A percentile compares a stretch with the other conserved stretches of the same genome.
Conservation (phyloP, 305 asterid species). For the Fraxinus platypoda region DNA sequence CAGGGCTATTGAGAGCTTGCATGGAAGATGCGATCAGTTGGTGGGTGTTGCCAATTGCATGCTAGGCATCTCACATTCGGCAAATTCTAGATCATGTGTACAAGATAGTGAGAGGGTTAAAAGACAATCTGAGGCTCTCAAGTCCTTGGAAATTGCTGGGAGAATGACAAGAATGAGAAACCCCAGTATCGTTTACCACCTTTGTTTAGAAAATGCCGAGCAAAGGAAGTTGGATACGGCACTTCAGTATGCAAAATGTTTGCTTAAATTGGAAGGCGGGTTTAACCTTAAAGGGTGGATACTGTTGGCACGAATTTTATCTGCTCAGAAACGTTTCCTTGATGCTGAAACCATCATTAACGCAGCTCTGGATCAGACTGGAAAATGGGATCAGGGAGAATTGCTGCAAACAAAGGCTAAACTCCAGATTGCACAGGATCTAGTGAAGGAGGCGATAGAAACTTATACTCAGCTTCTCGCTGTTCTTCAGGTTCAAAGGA, state of each 20-base stretch:
- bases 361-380: constrained; percentile 79
- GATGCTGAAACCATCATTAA: constrained; percentile 63
- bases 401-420: constrained; percentile 80
- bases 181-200: constrained; percentile 55
- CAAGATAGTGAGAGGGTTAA: constrained; percentile 54
- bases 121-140: constrained; percentile 61
- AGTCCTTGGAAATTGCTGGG: constrained; percentile 68
- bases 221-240: constrained; percentile 87
- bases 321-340: constrained; percentile 69
- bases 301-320: constrained; percentile 71
- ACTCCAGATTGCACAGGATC: constrained; percentile 73
- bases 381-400: constrained; percentile 83
- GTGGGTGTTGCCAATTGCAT: constrained; percentile 59
- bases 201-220: constrained; percentile 76
- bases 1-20: constrained; percentile 51
- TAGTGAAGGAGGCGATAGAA: constrained; percentile 65
- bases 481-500: constrained; percentile 72
- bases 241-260: constrained; percentile 50
- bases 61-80: constrained; percentile 66
- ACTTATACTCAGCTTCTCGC: constrained; percentile 77
- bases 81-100: constrained; percentile 38
- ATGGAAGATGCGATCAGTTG: constrained; percentile 52
- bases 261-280: constrained; percentile 72
- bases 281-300: constrained; percentile 64
- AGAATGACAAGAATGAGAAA: constrained; percentile 58